Percentiles rank a stretch among this genome's conserved stretches.
These are phyloP conservation scores for Echeveria elegans DNA, from an alignment of 164 flowering plant species.

Conservation along the genomic window DNA sequence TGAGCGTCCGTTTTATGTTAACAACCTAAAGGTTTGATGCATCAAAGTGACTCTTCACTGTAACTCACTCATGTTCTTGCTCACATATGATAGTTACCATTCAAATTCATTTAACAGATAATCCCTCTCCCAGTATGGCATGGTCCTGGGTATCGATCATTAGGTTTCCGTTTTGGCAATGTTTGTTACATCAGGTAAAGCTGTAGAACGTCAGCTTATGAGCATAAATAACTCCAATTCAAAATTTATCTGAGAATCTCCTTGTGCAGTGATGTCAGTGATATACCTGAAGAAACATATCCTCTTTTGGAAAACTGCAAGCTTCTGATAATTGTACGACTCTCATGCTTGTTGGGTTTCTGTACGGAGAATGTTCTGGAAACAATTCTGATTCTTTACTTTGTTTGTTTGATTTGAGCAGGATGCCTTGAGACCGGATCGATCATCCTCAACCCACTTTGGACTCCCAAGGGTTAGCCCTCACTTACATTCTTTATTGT, in stretches of 20 bases:
- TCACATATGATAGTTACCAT: neutral
- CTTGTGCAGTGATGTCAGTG: constrained; percentile 76
- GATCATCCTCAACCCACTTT: constrained; percentile 87
- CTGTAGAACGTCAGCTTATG: neutral
- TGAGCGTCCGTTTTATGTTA: constrained; percentile 64
- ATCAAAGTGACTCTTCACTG: neutral
- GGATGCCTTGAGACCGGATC: constrained; percentile 90
- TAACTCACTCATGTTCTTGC: too few species aligned
- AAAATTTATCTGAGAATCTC: neutral
- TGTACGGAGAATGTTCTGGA: neutral
- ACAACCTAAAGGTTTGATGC: constrained; percentile 54
- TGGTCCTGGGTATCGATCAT: constrained; percentile 75
- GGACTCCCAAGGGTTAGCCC: constrained; percentile 62
- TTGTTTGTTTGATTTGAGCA: constrained; percentile 18
- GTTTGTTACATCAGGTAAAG: constrained; percentile 85
- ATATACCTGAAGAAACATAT: constrained; percentile 89
- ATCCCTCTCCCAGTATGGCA: constrained; percentile 98
- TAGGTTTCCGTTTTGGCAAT: constrained; percentile 93
- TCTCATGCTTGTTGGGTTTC: constrained; percentile 5
- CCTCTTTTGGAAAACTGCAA: constrained; percentile 70
- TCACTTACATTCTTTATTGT: neutral
- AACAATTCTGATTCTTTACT: neutral
- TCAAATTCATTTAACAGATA: constrained; percentile 33
- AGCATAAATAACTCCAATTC: neutral
- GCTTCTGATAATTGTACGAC: constrained; percentile 54